Base-by-base conservation (phyloP, 345 rosid species). In the Psidium guajava region DNA sequence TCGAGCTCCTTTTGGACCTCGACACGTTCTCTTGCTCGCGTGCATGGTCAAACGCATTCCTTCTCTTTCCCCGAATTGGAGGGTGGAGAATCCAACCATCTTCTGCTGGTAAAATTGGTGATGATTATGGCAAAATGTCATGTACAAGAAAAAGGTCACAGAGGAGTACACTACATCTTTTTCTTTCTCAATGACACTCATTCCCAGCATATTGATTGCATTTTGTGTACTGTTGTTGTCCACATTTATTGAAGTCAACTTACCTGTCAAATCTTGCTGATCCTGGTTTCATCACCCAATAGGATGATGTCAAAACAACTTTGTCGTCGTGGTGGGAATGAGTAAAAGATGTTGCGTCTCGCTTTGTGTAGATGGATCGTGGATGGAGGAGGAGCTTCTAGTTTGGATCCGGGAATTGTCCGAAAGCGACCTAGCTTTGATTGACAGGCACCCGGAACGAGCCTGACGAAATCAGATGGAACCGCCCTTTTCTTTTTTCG, bases 241-340 rank as follows among this genome's bases (percentile, higher is more conserved):
- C 36, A 36, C 55, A 28, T 24, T 32, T 64, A 25, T 84, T 8
- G 36, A 84, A 83, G 86, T 85, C 86, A 85, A 85, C 86, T 85
- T 85, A 22, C 73, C 55, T 85, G 83, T 77, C 86, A 42, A 53
- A 21, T 85, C 86, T 75, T 77, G 11, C 47, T 36, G 80, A 69
- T 36, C 7, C 80, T 2, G 24, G 13, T 36, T 4, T 40, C 25
- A 13, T 75, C 53, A 9, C 83, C 81, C 57, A 28, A 75, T 55
- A n/a, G 82, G 24, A 85, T 54, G 52, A 54, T 40, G 86, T 84
- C 55, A 57, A 52, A 54, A 21, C 27, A 49, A 11, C 69, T 75
- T 85, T 85, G 25, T 82, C n/a, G 44, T 82, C 9, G 44, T 82
- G 59, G 83, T 53, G 22, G 83, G 83, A 11, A 82, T 36, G 80